These are phyloP conservation scores for Maudiozyma saulgeensis DNA, from an alignment of 805 yeast species.

Conservation along the genomic window DNA sequence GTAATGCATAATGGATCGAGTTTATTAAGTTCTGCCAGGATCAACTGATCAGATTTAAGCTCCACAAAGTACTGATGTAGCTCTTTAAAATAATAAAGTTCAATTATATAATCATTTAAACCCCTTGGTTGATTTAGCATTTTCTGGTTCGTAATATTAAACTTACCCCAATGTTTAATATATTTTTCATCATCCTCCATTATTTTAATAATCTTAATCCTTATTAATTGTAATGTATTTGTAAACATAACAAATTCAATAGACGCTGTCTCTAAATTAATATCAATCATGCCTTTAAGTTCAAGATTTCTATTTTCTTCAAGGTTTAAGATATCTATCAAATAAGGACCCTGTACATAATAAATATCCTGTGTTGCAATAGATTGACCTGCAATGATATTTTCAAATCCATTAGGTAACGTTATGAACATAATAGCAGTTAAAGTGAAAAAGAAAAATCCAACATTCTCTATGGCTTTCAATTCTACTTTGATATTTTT, in stretches of 20 bases:
- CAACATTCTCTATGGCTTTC: constrained; percentile 14
- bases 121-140: neutral
- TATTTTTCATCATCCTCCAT: constrained; percentile 6
- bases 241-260: constrained; percentile 2
- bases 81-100: constrained; percentile 5
- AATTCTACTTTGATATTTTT: constrained; percentile 1
- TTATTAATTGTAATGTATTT: neutral
- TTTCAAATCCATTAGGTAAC: constrained; percentile 13
- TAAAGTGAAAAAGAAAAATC: constrained; percentile 13
- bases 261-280: neutral
- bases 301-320: neutral
- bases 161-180: constrained; percentile 4
- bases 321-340: neutral
- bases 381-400: constrained; percentile 7
- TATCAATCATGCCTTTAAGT: neutral
- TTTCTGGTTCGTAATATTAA: constrained; percentile 1
- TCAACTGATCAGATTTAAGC: neutral
- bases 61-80: neutral
- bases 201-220: constrained; percentile 1
- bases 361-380: constrained; percentile 1
- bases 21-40: neutral
- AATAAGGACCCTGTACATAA: constrained; percentile 1
- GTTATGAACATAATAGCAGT: constrained; percentile 7
- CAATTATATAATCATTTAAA: constrained; percentile 7
- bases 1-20: neutral